A percentile compares a stretch with the other conserved stretches of the same genome.
These are phyloP conservation scores for Tetrapisispora namnaoensis DNA, from an alignment of 805 yeast genomes.

Conservation along the genomic window DNA sequence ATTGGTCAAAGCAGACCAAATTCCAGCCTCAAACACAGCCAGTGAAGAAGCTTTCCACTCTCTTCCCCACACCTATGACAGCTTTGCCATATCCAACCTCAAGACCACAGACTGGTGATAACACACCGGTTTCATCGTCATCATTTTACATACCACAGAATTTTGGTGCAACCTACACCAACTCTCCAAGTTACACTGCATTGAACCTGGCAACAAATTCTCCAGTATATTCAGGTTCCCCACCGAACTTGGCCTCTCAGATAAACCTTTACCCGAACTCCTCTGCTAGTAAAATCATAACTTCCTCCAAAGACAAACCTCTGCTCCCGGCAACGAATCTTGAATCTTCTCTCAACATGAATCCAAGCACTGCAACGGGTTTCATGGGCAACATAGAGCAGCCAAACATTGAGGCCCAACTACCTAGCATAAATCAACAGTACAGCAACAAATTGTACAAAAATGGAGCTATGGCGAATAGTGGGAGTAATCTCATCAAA, in stretches of 20 bases:
- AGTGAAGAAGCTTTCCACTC: background rate
- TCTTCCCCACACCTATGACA: slow-evolving; percentile 1
- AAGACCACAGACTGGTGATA: background rate
- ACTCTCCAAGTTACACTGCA: background rate
- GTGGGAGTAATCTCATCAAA: background rate
- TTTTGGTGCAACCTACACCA: background rate
- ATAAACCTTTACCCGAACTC: background rate
- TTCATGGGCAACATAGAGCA: background rate
- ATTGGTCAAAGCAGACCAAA: background rate
- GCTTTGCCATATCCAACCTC: background rate
- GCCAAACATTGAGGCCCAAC: background rate
- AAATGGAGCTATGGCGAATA: background rate
- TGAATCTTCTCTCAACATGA: background rate
- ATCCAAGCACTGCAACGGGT: background rate
- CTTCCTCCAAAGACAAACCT: background rate
- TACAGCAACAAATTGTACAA: background rate
- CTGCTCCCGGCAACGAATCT: background rate
- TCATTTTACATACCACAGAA: background rate
- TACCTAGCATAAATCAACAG: background rate
- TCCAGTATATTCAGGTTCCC: background rate
- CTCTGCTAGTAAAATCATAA: background rate
- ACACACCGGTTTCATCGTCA: background rate
- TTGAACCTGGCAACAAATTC: background rate
- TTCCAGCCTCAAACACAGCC: background rate
- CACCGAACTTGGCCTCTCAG: background rate